Base-by-base conservation (phyloP, 768 basidiomycete genomes). In the Phlegmacium glaucopus region DNA sequence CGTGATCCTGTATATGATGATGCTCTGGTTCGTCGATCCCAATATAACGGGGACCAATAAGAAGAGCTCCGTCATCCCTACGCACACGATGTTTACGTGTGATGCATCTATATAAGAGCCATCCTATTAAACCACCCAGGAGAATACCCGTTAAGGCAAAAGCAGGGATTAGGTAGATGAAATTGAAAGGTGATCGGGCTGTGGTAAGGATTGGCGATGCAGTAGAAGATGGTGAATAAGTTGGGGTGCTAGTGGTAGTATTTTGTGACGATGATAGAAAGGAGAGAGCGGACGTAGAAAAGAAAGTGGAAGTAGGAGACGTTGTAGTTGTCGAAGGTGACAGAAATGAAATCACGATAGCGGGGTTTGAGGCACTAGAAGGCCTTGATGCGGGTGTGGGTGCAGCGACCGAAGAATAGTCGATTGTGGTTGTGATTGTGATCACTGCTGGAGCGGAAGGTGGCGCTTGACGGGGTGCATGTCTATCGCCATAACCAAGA, bases 41-140 rank as follows among this genome's bases (percentile, higher is more conserved):
- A 9, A 53, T 45, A 39, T 59, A 59, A 12, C 49, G 47, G 28
- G 59, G 59, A 54, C 56, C 52, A 57, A 35, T 47, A 42, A 61
- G 56, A 43, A 57, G 45, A 39, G 49, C 63, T 44, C 42, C 62
- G 38, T 22, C 60, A 50, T 58, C 58, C 38, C 30, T 57, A 4
- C 44, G 48, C 25, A 35, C 18, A 12, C 50, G 42, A 28, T 50
- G 45, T 40, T 46, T 44, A 4, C 57, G 58, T 10, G 58, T 68
- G 30, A 62, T 50, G 35, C 66, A 70, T 16, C 69, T 66, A 37
- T 70, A 72, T 2, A 63, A 42, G 13, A 70, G 48, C 73, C 72
- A 75, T 1, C 63, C 56, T 9, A 57, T 49, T 6, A 67, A 35
- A 6, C 59, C 61, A 6, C 67, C 61, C 26, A 69, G 42, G 37